Percentiles rank a stretch among this genome's conserved stretches.
phyloP scores from a whole-genome alignment of 352 stramenopile species.

The Globisporangium ultimum region DNA sequence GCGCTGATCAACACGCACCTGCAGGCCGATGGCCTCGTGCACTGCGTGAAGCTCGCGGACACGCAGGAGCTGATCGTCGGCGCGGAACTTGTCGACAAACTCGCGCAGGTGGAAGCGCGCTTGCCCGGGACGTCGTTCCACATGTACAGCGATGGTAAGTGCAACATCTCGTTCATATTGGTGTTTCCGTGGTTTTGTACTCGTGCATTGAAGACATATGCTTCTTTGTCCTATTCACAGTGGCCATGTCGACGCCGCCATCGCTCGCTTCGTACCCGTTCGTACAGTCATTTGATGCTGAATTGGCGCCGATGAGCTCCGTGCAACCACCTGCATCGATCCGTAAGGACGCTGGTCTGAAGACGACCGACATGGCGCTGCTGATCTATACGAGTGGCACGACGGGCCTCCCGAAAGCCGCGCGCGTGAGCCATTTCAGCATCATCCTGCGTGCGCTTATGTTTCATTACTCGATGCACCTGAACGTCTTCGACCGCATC shows the following conservation, averaged over 20 bases:
- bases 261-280: conserved; percentile 18
- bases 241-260: conserved; percentile 12
- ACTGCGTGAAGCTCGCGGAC: conserved; percentile 67
- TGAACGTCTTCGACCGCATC: conserved; percentile 57
- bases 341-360: conserved; percentile 28
- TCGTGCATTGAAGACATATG: conserved; percentile 4
- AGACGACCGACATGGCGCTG: conserved; percentile 57
- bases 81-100: conserved; percentile 47
- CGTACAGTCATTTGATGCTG: conserved; percentile 41
- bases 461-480: conserved; percentile 47
- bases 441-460: conserved; percentile 57
- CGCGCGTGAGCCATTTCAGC: conserved; percentile 70
- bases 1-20: conserved; percentile 85
- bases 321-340: conserved; percentile 23
- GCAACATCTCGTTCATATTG: neutral
- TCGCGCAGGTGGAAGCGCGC: conserved; percentile 26
- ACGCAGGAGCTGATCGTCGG: conserved; percentile 70
- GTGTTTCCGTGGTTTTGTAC: neutral
- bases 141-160: conserved; percentile 47
- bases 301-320: conserved; percentile 26
- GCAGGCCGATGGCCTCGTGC: conserved; percentile 58
- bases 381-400: conserved; percentile 88
- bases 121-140: conserved; percentile 43
- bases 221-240: conserved; percentile 13
- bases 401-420: conserved; percentile 77